Conservation (phyloP, 2,329 filamentous ascomycete genomes). For the Neofusicoccum ribis region DNA sequence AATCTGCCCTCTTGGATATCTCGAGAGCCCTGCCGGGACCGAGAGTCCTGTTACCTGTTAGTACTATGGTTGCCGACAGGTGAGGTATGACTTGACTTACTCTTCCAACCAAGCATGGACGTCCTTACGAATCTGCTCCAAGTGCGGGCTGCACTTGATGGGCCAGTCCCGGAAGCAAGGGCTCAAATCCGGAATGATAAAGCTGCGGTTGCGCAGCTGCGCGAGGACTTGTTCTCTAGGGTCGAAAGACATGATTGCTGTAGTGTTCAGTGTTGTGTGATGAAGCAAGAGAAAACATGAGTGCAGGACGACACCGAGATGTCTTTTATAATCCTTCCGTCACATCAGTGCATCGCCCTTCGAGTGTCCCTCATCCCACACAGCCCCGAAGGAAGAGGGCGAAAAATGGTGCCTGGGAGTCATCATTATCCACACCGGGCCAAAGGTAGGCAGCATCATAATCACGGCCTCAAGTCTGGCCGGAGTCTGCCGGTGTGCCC, state of each 20-base stretch:
- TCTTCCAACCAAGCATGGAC: conserved; percentile 8
- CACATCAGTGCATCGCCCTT: background rate
- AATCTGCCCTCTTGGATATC: conserved; percentile 10
- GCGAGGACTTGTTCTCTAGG: conserved; percentile 2
- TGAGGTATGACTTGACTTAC: background rate
- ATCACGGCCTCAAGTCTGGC: background rate
- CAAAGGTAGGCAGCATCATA: background rate
- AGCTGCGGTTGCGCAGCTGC: background rate
- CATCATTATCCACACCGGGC: background rate
- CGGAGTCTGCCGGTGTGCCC: background rate
- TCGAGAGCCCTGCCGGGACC: background rate
- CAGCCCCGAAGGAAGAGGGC: conserved; percentile 8
- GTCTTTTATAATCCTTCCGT: background rate
- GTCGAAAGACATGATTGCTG: conserved; percentile 2
- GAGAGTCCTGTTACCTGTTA: background rate
- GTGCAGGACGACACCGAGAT: background rate
- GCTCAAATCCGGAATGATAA: background rate
- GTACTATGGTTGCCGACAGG: background rate
- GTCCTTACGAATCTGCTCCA: conserved; percentile 13
- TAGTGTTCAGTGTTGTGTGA: background rate
- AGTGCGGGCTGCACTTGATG: background rate
- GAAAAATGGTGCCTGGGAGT: background rate
- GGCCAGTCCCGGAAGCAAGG: conserved; percentile 12
- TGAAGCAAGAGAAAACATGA: background rate
- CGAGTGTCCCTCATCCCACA: background rate